Conservation (phyloP, 495 filamentous ascomycete species). For the Aspergillus nanangensis region DNA sequence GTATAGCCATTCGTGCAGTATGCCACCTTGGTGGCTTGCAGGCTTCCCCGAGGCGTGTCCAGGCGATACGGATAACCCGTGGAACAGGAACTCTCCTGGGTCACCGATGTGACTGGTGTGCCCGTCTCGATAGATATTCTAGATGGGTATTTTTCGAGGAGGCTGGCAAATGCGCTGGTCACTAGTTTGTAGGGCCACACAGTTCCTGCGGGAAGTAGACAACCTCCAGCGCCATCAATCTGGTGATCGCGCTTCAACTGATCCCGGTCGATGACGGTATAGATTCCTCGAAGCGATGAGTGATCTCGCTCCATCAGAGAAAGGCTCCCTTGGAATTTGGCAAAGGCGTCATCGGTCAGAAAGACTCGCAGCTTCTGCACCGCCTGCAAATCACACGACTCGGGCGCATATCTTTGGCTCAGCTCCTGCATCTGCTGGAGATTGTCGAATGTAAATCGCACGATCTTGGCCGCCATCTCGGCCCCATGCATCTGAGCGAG, state of each 20-base stretch:
- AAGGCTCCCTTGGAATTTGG: constrained; percentile 20
- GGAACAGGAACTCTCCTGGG: constrained; percentile 1
- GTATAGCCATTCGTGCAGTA: constrained; percentile 79
- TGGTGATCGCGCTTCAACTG: constrained; percentile 23
- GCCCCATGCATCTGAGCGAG: constrained; percentile 17
- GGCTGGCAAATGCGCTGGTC: constrained; percentile 54
- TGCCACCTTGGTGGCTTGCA: constrained; percentile 55
- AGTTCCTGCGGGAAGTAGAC: constrained; percentile 42
- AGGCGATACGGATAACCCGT: constrained; percentile 36
- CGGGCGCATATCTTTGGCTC: constrained; percentile 18
- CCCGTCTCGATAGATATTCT: constrained; percentile 72
- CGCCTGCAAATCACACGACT: constrained; percentile 21
- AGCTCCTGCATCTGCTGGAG: constrained; percentile 25
- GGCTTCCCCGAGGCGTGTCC: constrained; percentile 58
- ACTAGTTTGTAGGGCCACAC: constrained; percentile 83
- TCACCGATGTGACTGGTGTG: constrained; percentile 54
- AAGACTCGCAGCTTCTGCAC: constrained; percentile 29
- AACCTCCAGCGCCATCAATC: constrained; percentile 43
- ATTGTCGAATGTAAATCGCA: constrained; percentile 24
- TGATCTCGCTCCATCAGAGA: constrained; percentile 21
- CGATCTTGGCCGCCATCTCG: constrained; percentile 25
- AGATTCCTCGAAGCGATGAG: constrained; percentile 20
- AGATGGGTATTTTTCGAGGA: constrained; percentile 40
- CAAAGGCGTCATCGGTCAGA: constrained; percentile 18
- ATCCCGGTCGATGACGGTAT: constrained; percentile 23